phyloP scores from a whole-genome alignment of 2,329 filamentous ascomycete genomes.

The Colletotrichum destructivum region DNA sequence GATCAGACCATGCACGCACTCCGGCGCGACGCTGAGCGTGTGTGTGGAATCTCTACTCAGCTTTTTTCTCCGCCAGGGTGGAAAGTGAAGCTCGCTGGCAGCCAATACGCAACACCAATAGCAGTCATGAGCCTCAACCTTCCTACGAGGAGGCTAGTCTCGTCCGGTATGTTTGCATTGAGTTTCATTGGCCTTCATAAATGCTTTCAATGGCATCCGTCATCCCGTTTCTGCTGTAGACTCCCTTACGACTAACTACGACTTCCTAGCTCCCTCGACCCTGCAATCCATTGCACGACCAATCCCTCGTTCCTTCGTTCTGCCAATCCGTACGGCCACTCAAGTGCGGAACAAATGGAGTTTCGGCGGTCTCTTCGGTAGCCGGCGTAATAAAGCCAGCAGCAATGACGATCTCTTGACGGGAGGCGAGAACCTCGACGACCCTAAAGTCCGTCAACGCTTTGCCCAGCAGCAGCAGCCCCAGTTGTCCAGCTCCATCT shows the following conservation, averaged over 20 bases:
- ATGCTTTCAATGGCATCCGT: neutral
- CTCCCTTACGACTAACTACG: neutral
- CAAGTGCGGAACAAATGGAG: conserved; percentile 62
- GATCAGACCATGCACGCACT: neutral
- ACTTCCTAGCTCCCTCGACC: conserved; percentile 29
- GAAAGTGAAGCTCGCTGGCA: conserved; percentile 23
- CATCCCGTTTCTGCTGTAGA: neutral
- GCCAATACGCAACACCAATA: conserved; percentile 12
- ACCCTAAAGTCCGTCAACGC: conserved; percentile 59
- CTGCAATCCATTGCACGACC: conserved; percentile 30
- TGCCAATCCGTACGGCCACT: conserved; percentile 44
- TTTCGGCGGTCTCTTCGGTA: conserved; percentile 55
- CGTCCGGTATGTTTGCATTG: conserved; percentile 38
- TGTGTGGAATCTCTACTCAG: conserved; percentile 6
- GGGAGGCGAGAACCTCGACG: conserved; percentile 56
- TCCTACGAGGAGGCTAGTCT: conserved; percentile 44
- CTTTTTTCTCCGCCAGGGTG: conserved; percentile 35
- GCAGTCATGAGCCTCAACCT: conserved; percentile 44
- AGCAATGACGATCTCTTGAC: conserved; percentile 43
- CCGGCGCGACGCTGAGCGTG: conserved; percentile 4
- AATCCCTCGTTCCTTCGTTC: conserved; percentile 38
- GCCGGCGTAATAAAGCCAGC: conserved; percentile 27
- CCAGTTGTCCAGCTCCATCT: conserved; percentile 70
- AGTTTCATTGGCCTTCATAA: neutral
- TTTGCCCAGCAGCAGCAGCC: conserved; percentile 55